These are phyloP conservation scores for Medicago ruthenica DNA, from an alignment of 306 rosid species.

Conservation along the genomic window DNA sequence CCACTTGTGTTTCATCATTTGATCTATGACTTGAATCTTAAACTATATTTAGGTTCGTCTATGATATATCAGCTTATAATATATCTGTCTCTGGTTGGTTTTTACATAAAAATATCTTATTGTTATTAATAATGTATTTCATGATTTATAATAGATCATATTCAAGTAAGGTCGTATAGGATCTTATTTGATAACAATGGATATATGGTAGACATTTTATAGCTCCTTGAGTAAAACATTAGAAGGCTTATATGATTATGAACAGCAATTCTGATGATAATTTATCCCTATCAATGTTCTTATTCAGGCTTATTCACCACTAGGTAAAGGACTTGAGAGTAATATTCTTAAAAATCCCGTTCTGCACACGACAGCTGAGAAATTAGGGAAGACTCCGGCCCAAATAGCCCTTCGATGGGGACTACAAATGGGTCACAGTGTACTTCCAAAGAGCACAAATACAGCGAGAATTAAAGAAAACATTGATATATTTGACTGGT, in stretches of 20 bases:
- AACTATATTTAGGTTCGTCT: too few species aligned
- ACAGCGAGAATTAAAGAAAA: constrained; percentile 60
- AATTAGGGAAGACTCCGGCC: constrained; percentile 71
- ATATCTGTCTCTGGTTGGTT: too few species aligned
- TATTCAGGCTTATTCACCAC: constrained; percentile 57
- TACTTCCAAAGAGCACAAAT: constrained; percentile 74
- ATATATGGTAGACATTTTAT: too few species aligned
- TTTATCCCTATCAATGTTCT: constrained; percentile 14
- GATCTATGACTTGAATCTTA: too few species aligned
- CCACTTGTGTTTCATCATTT: too few species aligned
- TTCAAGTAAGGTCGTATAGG: too few species aligned
- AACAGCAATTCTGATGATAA: too few species aligned
- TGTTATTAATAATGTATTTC: background rate
- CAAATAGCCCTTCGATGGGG: constrained; percentile 90
- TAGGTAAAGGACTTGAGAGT: constrained; percentile 48
- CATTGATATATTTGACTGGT: constrained; percentile 66
- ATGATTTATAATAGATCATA: background rate
- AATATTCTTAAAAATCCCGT: constrained; percentile 50
- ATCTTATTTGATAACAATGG: too few species aligned
- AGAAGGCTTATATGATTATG: too few species aligned
- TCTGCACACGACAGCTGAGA: constrained; percentile 52
- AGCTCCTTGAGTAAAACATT: too few species aligned
- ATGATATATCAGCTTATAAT: too few species aligned
- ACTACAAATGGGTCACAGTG: constrained; percentile 73
- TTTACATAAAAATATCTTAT: background rate